Evolutionary conservation across 257 asterid species (phyloP).

Genomic region (Mentha longifolia): DNA sequence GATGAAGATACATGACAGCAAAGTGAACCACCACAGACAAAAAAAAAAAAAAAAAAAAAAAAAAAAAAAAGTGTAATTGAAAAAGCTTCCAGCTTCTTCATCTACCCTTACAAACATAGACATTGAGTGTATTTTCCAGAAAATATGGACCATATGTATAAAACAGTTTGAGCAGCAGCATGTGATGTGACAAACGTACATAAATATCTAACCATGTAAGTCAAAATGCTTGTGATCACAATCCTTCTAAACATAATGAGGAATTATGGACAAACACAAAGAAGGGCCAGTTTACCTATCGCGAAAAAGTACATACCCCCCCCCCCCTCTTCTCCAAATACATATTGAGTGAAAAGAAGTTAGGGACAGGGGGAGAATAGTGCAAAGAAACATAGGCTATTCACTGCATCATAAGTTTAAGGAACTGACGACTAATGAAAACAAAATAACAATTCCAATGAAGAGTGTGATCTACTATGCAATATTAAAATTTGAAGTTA

Average conservation of each 20-base stretch:
- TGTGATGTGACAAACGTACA: constrained; percentile 6
- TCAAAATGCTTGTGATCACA: constrained; percentile 3
- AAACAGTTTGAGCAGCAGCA: constrained; percentile 16
- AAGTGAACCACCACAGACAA: not conserved
- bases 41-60: constrained; percentile 9
- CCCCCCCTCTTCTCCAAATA: no score
- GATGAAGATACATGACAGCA: constrained; percentile 1
- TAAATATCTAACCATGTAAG: constrained; percentile 8
- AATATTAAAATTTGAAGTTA: constrained; percentile 4
- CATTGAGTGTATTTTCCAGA: not conserved
- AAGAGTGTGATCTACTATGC: constrained; percentile 25
- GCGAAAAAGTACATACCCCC: not conserved
- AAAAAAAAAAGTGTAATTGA: constrained; percentile 4
- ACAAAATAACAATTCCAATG: constrained; percentile 2
- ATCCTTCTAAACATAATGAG: not conserved
- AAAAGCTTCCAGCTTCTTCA: constrained; percentile 17
- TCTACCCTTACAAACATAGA: not conserved
- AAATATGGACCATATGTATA: constrained; percentile 12
- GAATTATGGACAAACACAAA: not conserved
- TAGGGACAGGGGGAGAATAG: not conserved
- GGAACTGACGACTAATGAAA: not conserved
- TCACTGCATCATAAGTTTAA: constrained; percentile 12
- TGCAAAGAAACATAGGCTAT: not conserved
- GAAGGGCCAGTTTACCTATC: not conserved
- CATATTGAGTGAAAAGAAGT: not conserved